Base-by-base conservation (phyloP, 2,329 filamentous ascomycete species). In the Aspergillus arachidicola region DNA sequence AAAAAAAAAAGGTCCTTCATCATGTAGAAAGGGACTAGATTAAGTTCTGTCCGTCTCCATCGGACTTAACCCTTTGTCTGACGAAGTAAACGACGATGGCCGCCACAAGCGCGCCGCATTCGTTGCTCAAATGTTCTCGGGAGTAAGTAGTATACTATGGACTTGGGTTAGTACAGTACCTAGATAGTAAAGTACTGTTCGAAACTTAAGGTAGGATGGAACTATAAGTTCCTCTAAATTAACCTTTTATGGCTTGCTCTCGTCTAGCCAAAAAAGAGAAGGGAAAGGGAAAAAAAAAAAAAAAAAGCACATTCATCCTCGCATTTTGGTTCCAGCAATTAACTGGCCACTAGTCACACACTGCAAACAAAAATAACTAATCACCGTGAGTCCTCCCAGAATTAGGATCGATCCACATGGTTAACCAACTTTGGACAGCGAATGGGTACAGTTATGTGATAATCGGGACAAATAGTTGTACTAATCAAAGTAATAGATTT, bases 21-120 rank as follows among this genome's bases (percentile, higher is more conserved):
- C 50, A 32, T 32, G 9, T 53, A 32, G 28, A 58, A 19, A 45
- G 41, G 23, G 45, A 28, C 28, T 50, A 11, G n/a, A 46, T 30
- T 16, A 23, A 41, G 10, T 48, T 48, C 45, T 48, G 26, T 59
- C 43, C 26, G 32, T 46, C 41, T 60, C 43, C 41, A 38, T 60
- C 41, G 38, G 58, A 28, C 50, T 32, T 51, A 51, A 32, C 48
- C 48, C 41, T 51, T 48, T 59, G 57, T 55, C 32, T 38, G 10
- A 32, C 21, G 12, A 48, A 43, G 28, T 51, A 55, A 51, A 43
- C 50, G 36, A 59, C 50, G 41, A 59, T 26, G 57, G 28, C 57
- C 57, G 57, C 56, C 60, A 62, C 60, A 62, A 57, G 59, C 59
- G 59, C 51, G 43, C 30, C 51, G 51, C 30, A 54, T 54, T 34